Evolutionary conservation across 495 filamentous ascomycete genomes (phyloP).

Genomic region (Daldinia loculata): DNA sequence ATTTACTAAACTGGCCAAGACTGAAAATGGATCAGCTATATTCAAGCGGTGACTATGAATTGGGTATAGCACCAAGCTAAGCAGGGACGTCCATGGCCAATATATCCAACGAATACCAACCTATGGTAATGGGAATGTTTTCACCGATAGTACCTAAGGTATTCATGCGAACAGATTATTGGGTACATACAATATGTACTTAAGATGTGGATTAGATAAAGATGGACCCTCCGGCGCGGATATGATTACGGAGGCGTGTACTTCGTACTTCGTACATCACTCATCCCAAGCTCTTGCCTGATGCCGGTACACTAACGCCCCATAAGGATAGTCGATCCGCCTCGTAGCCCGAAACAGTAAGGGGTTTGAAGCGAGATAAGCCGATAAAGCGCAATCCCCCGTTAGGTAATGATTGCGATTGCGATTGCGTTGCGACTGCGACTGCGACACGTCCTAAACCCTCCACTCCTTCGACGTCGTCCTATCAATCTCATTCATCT

Average conservation of each 20-base stretch:
- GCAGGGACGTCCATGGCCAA: not conserved
- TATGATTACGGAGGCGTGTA: slow-evolving; percentile 5
- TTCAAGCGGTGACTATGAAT: slow-evolving; percentile 4
- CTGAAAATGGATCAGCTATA: not conserved
- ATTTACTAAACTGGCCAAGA: not conserved
- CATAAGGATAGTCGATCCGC: slow-evolving; percentile 24
- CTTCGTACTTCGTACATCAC: no score
- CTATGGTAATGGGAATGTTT: not conserved
- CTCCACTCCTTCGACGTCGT: slow-evolving; percentile 2
- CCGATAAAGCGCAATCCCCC: slow-evolving; percentile 17
- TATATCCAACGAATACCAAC: not conserved
- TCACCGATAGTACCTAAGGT: not conserved
- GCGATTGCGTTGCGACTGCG: slow-evolving; percentile 10
- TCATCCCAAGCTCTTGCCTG: not conserved
- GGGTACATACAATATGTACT: not conserved
- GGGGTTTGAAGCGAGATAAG: slow-evolving; percentile 23
- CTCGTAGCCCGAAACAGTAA: slow-evolving; percentile 21
- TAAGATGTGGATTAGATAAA: not conserved
- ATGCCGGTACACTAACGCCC: slow-evolving; percentile 22
- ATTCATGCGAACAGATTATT: no score
- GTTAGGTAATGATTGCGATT: slow-evolving; percentile 2
- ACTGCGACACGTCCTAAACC: slow-evolving; percentile 3
- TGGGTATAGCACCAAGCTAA: slow-evolving; percentile 1
- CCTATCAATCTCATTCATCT: slow-evolving; percentile 11
- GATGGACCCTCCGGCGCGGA: not conserved